Evolutionary conservation across 495 filamentous ascomycete species (phyloP).

Genomic region (Podospora conica): DNA sequence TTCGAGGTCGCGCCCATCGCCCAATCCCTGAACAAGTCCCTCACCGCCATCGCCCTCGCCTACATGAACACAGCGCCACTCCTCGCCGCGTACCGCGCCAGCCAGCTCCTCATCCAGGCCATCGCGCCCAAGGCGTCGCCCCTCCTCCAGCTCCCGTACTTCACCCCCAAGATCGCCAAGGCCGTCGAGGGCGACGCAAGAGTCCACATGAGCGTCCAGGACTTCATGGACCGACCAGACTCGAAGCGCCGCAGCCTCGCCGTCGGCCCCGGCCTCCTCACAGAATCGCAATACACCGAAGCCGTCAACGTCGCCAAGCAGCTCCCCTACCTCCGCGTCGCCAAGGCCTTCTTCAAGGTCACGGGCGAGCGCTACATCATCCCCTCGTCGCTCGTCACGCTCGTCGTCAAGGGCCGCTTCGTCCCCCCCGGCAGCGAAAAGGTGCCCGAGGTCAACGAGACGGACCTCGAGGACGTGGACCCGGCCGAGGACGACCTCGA

Average conservation of each 20-base stretch:
- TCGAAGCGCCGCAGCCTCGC: slow-evolving; percentile 61
- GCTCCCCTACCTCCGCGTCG: slow-evolving; percentile 75
- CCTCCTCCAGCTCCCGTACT: slow-evolving; percentile 85
- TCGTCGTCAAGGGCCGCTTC: slow-evolving; percentile 92
- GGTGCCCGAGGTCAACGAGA: slow-evolving; percentile 63
- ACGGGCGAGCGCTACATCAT: slow-evolving; percentile 88
- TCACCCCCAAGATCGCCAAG: slow-evolving; percentile 68
- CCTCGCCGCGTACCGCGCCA: slow-evolving; percentile 70
- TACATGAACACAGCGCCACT: slow-evolving; percentile 79
- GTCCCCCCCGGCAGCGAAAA: slow-evolving; percentile 75
- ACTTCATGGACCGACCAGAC: slow-evolving; percentile 79
- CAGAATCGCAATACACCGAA: slow-evolving; percentile 66
- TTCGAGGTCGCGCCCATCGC: slow-evolving; percentile 79
- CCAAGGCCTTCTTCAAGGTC: slow-evolving; percentile 97
- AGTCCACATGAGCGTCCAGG: slow-evolving; percentile 70
- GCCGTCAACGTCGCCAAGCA: slow-evolving; percentile 72
- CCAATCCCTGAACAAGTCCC: slow-evolving; percentile 75
- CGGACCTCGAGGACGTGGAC: slow-evolving; percentile 85
- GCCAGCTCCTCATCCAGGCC: slow-evolving; percentile 86
- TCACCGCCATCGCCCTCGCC: slow-evolving; percentile 77
- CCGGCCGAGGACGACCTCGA: slow-evolving; percentile 89
- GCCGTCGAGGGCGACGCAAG: slow-evolving; percentile 71
- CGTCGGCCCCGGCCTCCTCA: slow-evolving; percentile 64
- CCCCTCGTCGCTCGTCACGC: slow-evolving; percentile 85
- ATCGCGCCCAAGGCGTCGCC: slow-evolving; percentile 75